phyloP scores from a whole-genome alignment of 768 basidiomycete species.

The Termitomyces sp. region DNA sequence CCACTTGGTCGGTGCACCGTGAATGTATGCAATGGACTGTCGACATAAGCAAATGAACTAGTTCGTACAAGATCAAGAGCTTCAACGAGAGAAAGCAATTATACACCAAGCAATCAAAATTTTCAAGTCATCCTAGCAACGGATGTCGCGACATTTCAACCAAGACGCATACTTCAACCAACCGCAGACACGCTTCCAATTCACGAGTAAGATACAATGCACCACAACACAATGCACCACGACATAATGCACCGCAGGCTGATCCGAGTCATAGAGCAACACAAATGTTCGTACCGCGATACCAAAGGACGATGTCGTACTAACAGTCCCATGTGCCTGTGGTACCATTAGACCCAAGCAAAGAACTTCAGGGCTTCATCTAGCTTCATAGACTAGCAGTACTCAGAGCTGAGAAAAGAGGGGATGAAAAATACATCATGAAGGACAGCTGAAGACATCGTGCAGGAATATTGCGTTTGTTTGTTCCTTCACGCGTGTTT shows the following conservation, averaged over 20 bases:
- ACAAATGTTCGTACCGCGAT: background rate
- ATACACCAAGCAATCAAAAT: background rate
- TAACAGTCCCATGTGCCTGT: no score
- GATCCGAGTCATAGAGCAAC: background rate
- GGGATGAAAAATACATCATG: no score
- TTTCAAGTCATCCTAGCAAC: background rate
- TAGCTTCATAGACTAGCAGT: background rate
- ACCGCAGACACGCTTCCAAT: background rate
- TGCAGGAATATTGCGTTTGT: background rate
- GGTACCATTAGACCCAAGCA: no score
- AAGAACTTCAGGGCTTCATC: no score
- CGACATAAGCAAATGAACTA: background rate
- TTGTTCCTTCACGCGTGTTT: background rate
- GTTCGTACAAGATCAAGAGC: background rate
- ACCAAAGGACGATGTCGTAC: background rate
- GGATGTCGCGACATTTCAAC: background rate
- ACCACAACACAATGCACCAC: no score
- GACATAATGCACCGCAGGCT: background rate
- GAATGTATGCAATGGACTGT: background rate
- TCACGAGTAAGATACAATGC: background rate
- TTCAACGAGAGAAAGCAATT: background rate
- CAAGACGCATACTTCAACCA: background rate
- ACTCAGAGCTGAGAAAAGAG: background rate
- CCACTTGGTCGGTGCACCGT: background rate
- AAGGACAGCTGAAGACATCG: background rate